Evolutionary conservation across 2,329 filamentous ascomycete genomes (phyloP).

Genomic region (Fusarium xylarioides): DNA sequence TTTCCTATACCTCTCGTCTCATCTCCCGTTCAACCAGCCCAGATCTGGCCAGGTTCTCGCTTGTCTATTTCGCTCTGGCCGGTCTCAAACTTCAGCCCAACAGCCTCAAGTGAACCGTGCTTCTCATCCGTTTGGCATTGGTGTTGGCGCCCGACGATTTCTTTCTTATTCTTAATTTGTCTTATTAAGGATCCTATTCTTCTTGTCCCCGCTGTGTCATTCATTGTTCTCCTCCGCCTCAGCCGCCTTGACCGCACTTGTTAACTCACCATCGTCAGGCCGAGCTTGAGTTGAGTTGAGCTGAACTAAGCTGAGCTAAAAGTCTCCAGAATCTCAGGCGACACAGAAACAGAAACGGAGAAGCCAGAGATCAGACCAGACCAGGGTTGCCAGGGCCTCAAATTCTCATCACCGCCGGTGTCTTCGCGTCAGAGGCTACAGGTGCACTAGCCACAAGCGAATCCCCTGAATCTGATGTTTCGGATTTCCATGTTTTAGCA

Average conservation of each 20-base stretch:
- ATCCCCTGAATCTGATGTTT: slow-evolving; percentile 31
- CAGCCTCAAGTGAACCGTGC: slow-evolving; percentile 30
- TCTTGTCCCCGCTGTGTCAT: neutral
- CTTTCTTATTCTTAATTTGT: slow-evolving; percentile 5
- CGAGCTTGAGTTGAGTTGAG: neutral
- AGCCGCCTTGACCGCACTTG: slow-evolving; percentile 9
- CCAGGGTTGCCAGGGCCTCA: slow-evolving; percentile 19
- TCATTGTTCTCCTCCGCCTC: slow-evolving; percentile 11
- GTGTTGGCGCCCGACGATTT: slow-evolving; percentile 1
- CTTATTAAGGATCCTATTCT: neutral
- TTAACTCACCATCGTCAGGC: neutral
- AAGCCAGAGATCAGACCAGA: slow-evolving; percentile 11
- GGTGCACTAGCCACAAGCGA: slow-evolving; percentile 29
- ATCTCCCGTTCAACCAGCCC: slow-evolving; percentile 4
- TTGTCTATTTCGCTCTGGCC: slow-evolving; percentile 32
- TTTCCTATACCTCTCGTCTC: neutral
- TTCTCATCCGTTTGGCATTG: slow-evolving; percentile 9
- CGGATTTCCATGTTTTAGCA: slow-evolving; percentile 35
- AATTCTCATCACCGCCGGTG: slow-evolving; percentile 11
- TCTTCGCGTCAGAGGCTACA: slow-evolving; percentile 28
- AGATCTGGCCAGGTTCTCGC: neutral
- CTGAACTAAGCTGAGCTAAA: slow-evolving; percentile 4
- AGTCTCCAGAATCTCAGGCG: neutral
- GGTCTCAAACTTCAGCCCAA: slow-evolving; percentile 43
- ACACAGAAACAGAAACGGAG: slow-evolving; percentile 19